Evolutionary conservation across 148 eudicot genomes (phyloP).

Genomic region (Rhododendron molle): DNA sequence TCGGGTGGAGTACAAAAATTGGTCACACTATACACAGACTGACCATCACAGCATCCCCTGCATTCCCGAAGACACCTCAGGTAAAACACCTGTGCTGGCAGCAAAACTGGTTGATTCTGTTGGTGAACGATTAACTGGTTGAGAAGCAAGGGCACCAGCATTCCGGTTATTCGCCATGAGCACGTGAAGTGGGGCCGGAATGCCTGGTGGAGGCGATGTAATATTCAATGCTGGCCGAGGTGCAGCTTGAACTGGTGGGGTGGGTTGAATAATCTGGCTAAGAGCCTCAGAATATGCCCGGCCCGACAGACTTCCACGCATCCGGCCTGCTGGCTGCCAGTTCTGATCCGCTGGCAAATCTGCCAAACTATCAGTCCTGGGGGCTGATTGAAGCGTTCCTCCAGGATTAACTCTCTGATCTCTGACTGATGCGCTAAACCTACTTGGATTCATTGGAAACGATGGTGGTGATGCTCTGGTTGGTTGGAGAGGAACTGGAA

Average conservation of each 20-base stretch:
- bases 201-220: constrained; percentile 17
- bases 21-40: not conserved
- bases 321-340: constrained; percentile 74
- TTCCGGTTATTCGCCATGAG: constrained; percentile 19
- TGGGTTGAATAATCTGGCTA: constrained; percentile 49
- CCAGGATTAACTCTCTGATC: constrained; percentile 29
- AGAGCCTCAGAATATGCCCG: constrained; percentile 60
- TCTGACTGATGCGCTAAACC: constrained; percentile 13
- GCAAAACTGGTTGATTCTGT: not conserved
- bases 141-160: constrained; percentile 9
- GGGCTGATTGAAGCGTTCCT: constrained; percentile 23
- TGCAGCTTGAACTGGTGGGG: constrained; percentile 40
- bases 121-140: not conserved
- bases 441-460: constrained; percentile 8
- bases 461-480: constrained; percentile 24
- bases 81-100: constrained; percentile 7
- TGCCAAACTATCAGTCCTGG: constrained; percentile 32
- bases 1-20: not conserved
- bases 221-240: constrained; percentile 22
- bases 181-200: constrained; percentile 16
- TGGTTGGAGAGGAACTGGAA: constrained; percentile 29
- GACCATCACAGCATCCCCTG: not conserved
- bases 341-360: constrained; percentile 43
- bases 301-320: constrained; percentile 85
- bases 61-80: constrained; percentile 12